phyloP scores from a whole-genome alignment of 2,329 filamentous ascomycete species.

The Stemphylium lycopersici region DNA sequence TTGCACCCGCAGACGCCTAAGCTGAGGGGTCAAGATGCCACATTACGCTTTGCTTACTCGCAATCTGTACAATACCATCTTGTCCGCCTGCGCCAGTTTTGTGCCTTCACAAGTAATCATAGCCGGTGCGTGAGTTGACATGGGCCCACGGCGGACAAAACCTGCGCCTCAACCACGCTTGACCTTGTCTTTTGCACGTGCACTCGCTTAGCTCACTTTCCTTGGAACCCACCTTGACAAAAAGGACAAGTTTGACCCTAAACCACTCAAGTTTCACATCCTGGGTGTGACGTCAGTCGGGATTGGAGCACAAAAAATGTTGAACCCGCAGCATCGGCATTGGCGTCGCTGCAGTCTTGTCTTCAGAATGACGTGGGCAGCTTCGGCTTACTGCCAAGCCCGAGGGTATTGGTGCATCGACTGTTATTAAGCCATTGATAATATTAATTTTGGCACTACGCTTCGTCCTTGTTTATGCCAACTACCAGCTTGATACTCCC shows the following conservation, averaged over 20 bases:
- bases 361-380: slow-evolving; percentile 4
- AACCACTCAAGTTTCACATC: slow-evolving; percentile 25
- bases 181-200: slow-evolving; percentile 13
- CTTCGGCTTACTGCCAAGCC: not conserved
- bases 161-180: slow-evolving; percentile 5
- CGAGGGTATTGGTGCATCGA: not conserved
- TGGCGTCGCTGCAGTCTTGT: not conserved
- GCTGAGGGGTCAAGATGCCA: slow-evolving; percentile 15
- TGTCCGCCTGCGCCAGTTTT: not conserved
- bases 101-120: not conserved
- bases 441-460: not conserved
- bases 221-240: slow-evolving; percentile 1
- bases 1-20: slow-evolving; percentile 5
- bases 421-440: not conserved
- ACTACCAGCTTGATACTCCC: not conserved
- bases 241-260: slow-evolving; percentile 3
- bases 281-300: slow-evolving; percentile 23
- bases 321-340: not conserved
- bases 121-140: not conserved
- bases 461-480: not conserved
- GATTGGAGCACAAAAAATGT: slow-evolving; percentile 11
- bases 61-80: slow-evolving; percentile 1
- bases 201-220: too few relatives aligned
- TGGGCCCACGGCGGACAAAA: slow-evolving; percentile 5
- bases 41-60: not conserved